These are phyloP conservation scores for Solanum lignicaule DNA, from an alignment of 257 asterid species.

Conservation along the genomic window DNA sequence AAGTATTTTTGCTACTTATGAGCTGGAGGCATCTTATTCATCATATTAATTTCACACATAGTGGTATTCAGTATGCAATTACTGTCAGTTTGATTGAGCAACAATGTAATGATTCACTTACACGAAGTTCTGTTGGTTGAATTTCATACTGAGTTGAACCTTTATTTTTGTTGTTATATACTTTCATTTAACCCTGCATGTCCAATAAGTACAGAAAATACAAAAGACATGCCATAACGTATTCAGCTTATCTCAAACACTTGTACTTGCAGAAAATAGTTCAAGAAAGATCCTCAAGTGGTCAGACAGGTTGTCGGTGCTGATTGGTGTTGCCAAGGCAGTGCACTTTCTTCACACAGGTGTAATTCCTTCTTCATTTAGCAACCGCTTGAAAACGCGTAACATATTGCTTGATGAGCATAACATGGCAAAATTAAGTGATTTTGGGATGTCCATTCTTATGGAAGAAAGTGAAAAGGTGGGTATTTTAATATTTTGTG, in stretches of 20 bases:
- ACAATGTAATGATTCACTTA: background rate
- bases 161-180: background rate
- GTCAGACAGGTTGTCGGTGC: constrained; percentile 80
- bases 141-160: background rate
- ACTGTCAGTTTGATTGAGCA: background rate
- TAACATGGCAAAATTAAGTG: constrained; percentile 77
- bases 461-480: constrained; percentile 61
- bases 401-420: constrained; percentile 80
- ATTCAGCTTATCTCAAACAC: constrained; percentile 6
- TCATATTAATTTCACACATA: background rate
- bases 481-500: background rate
- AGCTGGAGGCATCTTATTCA: background rate
- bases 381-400: constrained; percentile 60
- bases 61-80: background rate
- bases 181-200: background rate
- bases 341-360: constrained; percentile 94
- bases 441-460: constrained; percentile 84
- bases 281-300: constrained; percentile 67
- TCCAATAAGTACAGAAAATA: background rate
- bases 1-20: background rate
- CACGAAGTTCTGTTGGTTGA: background rate
- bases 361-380: constrained; percentile 63
- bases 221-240: background rate
- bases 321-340: constrained; percentile 81
- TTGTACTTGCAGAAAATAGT: constrained; percentile 36